A percentile compares a stretch with the other conserved stretches of the same genome.
Evolutionary conservation across 2,329 filamentous ascomycete genomes (phyloP).

Genomic region (Sporothrix brunneoviolacea): DNA sequence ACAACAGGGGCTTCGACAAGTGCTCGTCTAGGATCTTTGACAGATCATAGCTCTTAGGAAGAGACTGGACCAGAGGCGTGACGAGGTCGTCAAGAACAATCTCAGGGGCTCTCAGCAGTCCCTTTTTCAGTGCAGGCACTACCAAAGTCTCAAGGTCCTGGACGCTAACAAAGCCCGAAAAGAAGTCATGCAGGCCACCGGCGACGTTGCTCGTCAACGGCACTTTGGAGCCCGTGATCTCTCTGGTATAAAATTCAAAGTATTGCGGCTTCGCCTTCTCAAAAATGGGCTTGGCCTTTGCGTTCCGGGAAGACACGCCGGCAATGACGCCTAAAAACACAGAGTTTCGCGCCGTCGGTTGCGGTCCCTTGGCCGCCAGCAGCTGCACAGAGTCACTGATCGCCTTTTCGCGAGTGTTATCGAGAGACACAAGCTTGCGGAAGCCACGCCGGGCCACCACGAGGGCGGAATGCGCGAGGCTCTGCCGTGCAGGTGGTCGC

Average conservation of each 20-base stretch:
- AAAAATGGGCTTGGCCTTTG: slow-evolving; percentile 55
- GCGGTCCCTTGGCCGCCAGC: slow-evolving; percentile 61
- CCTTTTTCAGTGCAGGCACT: slow-evolving; percentile 79
- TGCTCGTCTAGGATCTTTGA: slow-evolving; percentile 65
- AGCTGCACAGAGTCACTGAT: slow-evolving; percentile 57
- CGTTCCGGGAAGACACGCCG: slow-evolving; percentile 72
- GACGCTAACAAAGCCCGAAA: slow-evolving; percentile 62
- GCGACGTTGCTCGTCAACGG: slow-evolving; percentile 66
- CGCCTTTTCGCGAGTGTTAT: slow-evolving; percentile 51
- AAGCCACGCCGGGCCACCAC: slow-evolving; percentile 74
- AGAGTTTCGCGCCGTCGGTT: slow-evolving; percentile 63
- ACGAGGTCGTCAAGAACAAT: slow-evolving; percentile 77
- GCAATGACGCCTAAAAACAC: slow-evolving; percentile 78
- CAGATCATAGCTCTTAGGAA: slow-evolving; percentile 68
- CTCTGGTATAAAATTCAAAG: slow-evolving; percentile 76
- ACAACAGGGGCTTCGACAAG: slow-evolving; percentile 79
- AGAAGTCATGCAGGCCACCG: slow-evolving; percentile 73
- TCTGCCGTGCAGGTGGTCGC: slow-evolving; percentile 54
- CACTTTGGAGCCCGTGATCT: slow-evolving; percentile 73
- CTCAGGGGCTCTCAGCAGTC: slow-evolving; percentile 81
- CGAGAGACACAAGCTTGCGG: slow-evolving; percentile 61
- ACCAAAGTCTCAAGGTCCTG: slow-evolving; percentile 72
- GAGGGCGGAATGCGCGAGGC: slow-evolving; percentile 65
- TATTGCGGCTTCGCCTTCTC: slow-evolving; percentile 63
- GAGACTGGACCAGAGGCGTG: slow-evolving; percentile 61